phyloP scores from a whole-genome alignment of 352 stramenopile genomes.

The Aphanomyces euteiches region DNA sequence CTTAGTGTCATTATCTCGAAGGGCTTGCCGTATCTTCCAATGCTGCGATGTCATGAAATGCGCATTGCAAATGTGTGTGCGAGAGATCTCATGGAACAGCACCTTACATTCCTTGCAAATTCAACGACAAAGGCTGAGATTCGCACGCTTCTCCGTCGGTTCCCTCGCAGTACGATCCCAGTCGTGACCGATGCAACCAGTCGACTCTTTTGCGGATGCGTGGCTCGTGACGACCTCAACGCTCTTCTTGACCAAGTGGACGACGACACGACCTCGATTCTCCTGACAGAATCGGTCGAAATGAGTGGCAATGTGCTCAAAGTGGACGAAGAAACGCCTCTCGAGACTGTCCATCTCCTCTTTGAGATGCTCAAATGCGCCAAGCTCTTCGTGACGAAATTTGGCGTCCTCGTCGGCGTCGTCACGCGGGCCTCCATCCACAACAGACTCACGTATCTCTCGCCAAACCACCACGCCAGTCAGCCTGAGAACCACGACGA shows the following conservation, averaged over 20 bases:
- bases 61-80: conserved; percentile 39
- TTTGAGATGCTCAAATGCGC: conserved; percentile 88
- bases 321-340: conserved; percentile 49
- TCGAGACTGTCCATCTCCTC: conserved; percentile 87
- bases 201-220: conserved; percentile 65
- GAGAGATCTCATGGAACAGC: conserved; percentile 64
- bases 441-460: conserved; percentile 38
- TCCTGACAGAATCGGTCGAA: conserved; percentile 60
- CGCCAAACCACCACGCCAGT: conserved; percentile 23
- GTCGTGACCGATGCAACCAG: conserved; percentile 60
- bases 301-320: conserved; percentile 82
- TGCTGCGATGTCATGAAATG: conserved; percentile 63
- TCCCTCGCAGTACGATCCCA: conserved; percentile 68
- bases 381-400: conserved; percentile 84
- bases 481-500: conserved; percentile 1
- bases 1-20: conserved; percentile 30
- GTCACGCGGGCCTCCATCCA: conserved; percentile 63
- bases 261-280: conserved; percentile 66
- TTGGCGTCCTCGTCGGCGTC: conserved; percentile 74
- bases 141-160: conserved; percentile 60
- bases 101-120: conserved; percentile 72
- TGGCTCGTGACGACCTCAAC: conserved; percentile 42
- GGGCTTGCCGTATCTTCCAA: conserved; percentile 77
- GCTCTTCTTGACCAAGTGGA: not conserved
- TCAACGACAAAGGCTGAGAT: conserved; percentile 63